Conservation (phyloP, 768 basidiomycete species). For the Termitomyces sp. region DNA sequence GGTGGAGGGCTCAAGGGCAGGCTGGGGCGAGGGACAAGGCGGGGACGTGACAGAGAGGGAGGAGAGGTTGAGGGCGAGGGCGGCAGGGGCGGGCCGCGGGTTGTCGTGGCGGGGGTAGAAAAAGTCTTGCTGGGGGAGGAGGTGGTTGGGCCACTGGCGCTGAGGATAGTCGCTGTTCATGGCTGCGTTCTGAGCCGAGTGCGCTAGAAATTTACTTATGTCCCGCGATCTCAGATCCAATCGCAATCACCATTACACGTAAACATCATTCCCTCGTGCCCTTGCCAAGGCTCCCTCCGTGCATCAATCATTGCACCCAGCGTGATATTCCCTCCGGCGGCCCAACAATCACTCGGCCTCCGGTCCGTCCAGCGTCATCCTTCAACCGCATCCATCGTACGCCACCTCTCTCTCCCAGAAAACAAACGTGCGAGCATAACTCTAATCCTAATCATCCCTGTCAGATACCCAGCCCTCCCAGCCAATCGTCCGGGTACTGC, state of each 20-base stretch:
- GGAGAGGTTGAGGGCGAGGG: conserved; percentile 51
- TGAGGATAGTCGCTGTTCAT: conserved; percentile 13
- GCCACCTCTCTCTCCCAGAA: no score
- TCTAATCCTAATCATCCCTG: not conserved
- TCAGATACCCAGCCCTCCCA: not conserved
- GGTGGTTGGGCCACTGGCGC: conserved; percentile 6
- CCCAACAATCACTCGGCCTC: not conserved
- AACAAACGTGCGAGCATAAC: not conserved
- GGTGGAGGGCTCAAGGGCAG: conserved; percentile 59
- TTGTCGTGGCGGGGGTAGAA: not conserved
- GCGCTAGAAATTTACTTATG: conserved; percentile 12
- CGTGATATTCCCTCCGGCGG: no score
- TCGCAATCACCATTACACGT: conserved; percentile 1
- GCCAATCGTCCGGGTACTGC: not conserved
- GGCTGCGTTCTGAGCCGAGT: not conserved
- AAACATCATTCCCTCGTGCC: not conserved
- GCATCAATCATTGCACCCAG: no score
- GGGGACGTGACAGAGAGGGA: conserved; percentile 63
- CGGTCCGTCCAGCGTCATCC: not conserved
- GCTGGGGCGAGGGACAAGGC: conserved; percentile 59
- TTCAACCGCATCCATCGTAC: not conserved
- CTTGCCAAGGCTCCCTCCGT: not conserved
- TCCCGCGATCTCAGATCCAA: conserved; percentile 15
- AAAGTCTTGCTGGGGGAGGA: conserved; percentile 1
- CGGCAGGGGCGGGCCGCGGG: conserved; percentile 15